Percentiles rank a stretch among this genome's conserved stretches.
Conservation (phyloP, 345 rosid species). For the Trapa bicornis region DNA sequence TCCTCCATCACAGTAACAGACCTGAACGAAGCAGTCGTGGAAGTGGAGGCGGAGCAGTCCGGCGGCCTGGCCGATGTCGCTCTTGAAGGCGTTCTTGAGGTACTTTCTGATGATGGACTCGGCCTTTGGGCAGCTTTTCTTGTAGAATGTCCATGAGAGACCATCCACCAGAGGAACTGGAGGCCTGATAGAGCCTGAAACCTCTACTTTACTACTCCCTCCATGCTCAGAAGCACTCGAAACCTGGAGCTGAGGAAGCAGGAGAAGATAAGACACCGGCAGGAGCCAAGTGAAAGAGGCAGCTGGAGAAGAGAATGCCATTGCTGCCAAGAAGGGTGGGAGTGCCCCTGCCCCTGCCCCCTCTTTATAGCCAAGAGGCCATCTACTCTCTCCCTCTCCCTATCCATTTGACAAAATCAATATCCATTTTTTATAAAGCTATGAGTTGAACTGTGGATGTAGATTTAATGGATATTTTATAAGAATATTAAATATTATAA, state of each 20-base stretch:
- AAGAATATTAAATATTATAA: too few species aligned
- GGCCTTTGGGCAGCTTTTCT: constrained; percentile 44
- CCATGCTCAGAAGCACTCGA: background rate
- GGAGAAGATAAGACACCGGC: background rate
- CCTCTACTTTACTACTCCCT: too few species aligned
- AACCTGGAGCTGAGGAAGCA: background rate
- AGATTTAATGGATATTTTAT: too few species aligned
- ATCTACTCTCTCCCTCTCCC: too few species aligned
- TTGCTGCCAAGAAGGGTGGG: background rate
- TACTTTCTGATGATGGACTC: constrained; percentile 45
- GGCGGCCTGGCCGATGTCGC: constrained; percentile 82
- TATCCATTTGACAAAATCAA: too few species aligned
- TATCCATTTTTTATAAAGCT: too few species aligned
- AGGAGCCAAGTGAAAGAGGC: background rate
- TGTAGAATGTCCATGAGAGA: constrained; percentile 62
- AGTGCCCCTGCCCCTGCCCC: too few species aligned
- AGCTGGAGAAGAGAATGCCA: background rate
- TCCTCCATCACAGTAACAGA: background rate
- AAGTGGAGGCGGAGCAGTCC: constrained; percentile 82
- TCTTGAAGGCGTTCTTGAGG: constrained; percentile 47
- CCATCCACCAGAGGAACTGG: constrained; percentile 30
- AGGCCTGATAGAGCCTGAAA: background rate
- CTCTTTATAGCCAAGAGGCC: too few species aligned
- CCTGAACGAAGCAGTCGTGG: constrained; percentile 96
- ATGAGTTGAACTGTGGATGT: too few species aligned